phyloP scores from a whole-genome alignment of 345 rosid species.

The Atalantia buxifolia region DNA sequence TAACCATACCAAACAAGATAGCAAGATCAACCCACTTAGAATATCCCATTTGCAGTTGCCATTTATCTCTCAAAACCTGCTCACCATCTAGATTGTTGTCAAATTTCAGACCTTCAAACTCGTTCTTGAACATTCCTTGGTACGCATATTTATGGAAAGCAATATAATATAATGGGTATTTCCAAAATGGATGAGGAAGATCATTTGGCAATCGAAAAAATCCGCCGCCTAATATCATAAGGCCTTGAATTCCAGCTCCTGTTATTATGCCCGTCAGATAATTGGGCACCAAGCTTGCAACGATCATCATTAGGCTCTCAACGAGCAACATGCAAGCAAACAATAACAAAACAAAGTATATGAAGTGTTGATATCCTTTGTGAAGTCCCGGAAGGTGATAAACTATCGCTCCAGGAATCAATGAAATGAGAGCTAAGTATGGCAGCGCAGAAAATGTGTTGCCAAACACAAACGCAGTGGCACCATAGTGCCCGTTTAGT shows the following conservation, averaged over 20 bases:
- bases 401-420: slow-evolving; percentile 43
- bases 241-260: slow-evolving; percentile 51
- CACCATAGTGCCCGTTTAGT: slow-evolving; percentile 55
- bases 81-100: slow-evolving; percentile 1
- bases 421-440: slow-evolving; percentile 31
- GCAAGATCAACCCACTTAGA: slow-evolving; percentile 54
- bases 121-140: too few species aligned
- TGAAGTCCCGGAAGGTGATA: slow-evolving; percentile 41
- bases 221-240: slow-evolving; percentile 48
- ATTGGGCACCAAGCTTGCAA: slow-evolving; percentile 46
- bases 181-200: slow-evolving; percentile 39
- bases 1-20: slow-evolving; percentile 40
- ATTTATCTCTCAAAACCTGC: slow-evolving; percentile 27
- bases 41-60: slow-evolving; percentile 44
- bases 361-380: slow-evolving; percentile 24
- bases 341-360: slow-evolving; percentile 24
- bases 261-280: slow-evolving; percentile 51
- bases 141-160: slow-evolving; percentile 47
- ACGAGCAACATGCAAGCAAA: slow-evolving; percentile 45
- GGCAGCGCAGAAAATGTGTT: slow-evolving; percentile 51
- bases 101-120: slow-evolving; percentile 35
- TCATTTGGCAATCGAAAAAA: slow-evolving; percentile 50
- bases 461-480: slow-evolving; percentile 32
- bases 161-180: slow-evolving; percentile 44
- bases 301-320: slow-evolving; percentile 57